Conservation (phyloP, 441 rosid species). For the Isatis lusitanica region DNA sequence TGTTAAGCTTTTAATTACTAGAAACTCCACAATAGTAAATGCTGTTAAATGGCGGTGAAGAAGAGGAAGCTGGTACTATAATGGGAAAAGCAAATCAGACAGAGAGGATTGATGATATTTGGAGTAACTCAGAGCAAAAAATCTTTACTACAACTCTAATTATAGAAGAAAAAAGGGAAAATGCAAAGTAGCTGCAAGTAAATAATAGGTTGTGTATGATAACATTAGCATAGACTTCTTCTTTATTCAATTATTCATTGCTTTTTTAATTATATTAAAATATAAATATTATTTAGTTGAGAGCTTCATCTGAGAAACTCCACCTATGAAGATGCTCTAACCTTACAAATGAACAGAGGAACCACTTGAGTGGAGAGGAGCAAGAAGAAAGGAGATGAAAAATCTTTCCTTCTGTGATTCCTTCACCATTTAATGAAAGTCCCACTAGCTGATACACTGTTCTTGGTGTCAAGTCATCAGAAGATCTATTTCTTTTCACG, state of each 20-base stretch:
- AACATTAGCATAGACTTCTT: slow-evolving; percentile 15
- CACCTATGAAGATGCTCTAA: neutral
- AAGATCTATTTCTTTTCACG: slow-evolving; percentile 25
- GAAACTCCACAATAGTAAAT: slow-evolving; percentile 34
- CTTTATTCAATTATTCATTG: neutral
- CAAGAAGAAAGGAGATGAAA: slow-evolving; percentile 36
- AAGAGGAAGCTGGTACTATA: slow-evolving; percentile 37
- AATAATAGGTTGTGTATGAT: slow-evolving; percentile 15
- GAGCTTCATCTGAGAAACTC: no score
- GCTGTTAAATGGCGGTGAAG: slow-evolving; percentile 42
- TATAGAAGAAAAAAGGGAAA: neutral
- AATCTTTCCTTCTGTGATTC: slow-evolving; percentile 33
- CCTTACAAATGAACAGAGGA: slow-evolving; percentile 11
- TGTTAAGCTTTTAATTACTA: slow-evolving; percentile 20
- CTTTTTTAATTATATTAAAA: no score
- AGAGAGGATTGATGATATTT: slow-evolving; percentile 18
- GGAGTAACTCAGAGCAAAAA: slow-evolving; percentile 19
- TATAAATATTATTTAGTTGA: no score
- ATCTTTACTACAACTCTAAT: neutral
- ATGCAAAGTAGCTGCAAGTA: slow-evolving; percentile 23
- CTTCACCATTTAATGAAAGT: slow-evolving; percentile 38
- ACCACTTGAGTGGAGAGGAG: slow-evolving; percentile 18
- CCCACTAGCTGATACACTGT: slow-evolving; percentile 30
- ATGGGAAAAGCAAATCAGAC: slow-evolving; percentile 32
- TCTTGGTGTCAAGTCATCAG: slow-evolving; percentile 20